Conservation (phyloP, 1,284 basidiomycete genomes). For the Vanrija pseudolonga region DNA sequence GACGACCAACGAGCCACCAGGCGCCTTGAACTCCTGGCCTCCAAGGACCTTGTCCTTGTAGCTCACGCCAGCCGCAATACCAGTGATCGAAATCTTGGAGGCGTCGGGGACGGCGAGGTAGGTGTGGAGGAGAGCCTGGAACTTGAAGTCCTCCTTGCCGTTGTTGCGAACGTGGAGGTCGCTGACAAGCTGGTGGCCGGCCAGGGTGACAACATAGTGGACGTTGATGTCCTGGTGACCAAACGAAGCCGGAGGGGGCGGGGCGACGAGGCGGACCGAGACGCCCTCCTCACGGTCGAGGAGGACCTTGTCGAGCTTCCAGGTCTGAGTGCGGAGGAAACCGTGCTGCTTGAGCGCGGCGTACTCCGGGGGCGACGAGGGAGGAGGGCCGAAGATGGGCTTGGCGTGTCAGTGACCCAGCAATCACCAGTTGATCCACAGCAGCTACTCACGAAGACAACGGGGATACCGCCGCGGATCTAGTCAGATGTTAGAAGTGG, state of each 20-base stretch:
- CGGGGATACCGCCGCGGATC: conserved; percentile 76
- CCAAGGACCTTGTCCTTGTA: conserved; percentile 69
- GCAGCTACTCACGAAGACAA: conserved; percentile 58
- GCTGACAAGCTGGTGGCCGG: conserved; percentile 68
- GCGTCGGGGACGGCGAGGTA: conserved; percentile 69
- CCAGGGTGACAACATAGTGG: conserved; percentile 71
- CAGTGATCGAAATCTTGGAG: conserved; percentile 40
- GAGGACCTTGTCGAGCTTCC: conserved; percentile 64
- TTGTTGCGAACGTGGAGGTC: conserved; percentile 73
- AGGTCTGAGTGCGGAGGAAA: conserved; percentile 69
- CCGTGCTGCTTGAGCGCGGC: conserved; percentile 73
- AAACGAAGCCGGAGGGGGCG: conserved; percentile 59
- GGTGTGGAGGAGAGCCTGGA: conserved; percentile 82
- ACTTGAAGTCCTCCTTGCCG: conserved; percentile 56
- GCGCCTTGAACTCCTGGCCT: conserved; percentile 23
- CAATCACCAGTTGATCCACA: not conserved
- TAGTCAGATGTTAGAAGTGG: conserved; percentile 1
- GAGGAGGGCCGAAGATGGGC: conserved; percentile 77
- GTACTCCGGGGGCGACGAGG: conserved; percentile 53
- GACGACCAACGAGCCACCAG: conserved; percentile 37
- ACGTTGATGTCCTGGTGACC: conserved; percentile 61
- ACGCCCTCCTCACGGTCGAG: conserved; percentile 68
- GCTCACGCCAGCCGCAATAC: conserved; percentile 53
- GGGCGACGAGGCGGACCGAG: conserved; percentile 65
- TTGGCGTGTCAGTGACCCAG: conserved; percentile 8